Evolutionary conservation across 768 basidiomycete species (phyloP).

Genomic region (Vararia minispora): DNA sequence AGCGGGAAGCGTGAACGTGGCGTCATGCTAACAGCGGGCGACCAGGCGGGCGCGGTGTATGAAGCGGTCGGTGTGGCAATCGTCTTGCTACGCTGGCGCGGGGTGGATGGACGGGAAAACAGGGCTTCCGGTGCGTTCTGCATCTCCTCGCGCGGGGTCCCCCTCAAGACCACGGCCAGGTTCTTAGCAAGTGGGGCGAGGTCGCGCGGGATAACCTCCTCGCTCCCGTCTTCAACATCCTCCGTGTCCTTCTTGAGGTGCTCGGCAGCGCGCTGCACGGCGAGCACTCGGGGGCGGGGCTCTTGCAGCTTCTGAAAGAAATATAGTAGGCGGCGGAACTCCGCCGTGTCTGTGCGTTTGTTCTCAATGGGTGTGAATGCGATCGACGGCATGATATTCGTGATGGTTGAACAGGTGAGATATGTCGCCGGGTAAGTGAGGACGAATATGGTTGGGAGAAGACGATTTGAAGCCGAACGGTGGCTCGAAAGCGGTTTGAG

Average conservation of each 20-base stretch:
- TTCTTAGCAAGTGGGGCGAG: conserved; percentile 13
- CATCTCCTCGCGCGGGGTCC: neutral
- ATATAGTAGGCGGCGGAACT: conserved; percentile 13
- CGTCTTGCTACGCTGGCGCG: conserved; percentile 11
- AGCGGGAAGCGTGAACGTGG: conserved; percentile 9
- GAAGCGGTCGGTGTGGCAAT: conserved; percentile 2
- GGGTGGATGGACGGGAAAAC: no score
- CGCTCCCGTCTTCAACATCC: neutral
- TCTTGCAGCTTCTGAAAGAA: conserved; percentile 13
- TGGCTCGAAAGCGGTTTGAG: no score
- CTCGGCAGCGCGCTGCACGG: no score
- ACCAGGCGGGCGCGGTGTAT: neutral
- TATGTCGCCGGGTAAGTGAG: no score
- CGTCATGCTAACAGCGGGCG: neutral
- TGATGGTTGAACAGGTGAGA: no score
- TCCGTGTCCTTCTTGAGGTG: no score
- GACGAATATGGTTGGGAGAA: no score
- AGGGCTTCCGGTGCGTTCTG: neutral
- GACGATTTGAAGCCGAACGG: no score
- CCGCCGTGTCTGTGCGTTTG: conserved; percentile 8
- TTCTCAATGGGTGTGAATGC: neutral
- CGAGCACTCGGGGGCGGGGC: conserved; percentile 5
- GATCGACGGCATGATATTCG: no score
- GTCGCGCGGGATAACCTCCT: conserved; percentile 11
- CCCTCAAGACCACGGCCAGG: conserved; percentile 6